Evolutionary conservation across 768 basidiomycete species (phyloP).

Genomic region (Astraeus odoratus): DNA sequence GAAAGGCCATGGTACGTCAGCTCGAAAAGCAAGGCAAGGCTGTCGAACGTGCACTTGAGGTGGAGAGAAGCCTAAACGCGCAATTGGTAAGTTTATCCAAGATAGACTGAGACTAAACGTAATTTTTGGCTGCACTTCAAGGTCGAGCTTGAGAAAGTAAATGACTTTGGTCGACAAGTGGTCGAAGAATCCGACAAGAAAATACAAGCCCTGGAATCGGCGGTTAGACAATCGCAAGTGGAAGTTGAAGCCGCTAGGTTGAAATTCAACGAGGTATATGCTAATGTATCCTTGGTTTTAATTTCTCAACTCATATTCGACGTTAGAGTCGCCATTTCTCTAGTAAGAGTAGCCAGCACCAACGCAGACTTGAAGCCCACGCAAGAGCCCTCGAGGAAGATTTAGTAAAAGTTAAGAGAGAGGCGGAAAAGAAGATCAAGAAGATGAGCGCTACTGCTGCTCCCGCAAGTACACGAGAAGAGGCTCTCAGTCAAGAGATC

Average conservation of each 20-base stretch:
- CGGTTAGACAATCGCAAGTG: slow-evolving; percentile 27
- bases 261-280: slow-evolving; percentile 34
- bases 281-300: background rate
- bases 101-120: background rate
- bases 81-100: slow-evolving; percentile 50
- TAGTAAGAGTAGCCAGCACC: slow-evolving; percentile 24
- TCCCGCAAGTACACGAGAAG: slow-evolving; percentile 24
- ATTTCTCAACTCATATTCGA: background rate
- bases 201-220: slow-evolving; percentile 25
- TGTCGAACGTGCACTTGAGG: slow-evolving; percentile 58
- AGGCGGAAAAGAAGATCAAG: slow-evolving; percentile 48
- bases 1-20: slow-evolving; percentile 53
- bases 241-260: slow-evolving; percentile 34
- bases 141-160: slow-evolving; percentile 40
- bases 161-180: slow-evolving; percentile 25
- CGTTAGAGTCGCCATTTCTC: slow-evolving; percentile 25
- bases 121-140: slow-evolving; percentile 18
- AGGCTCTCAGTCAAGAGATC: slow-evolving; percentile 41
- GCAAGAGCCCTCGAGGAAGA: slow-evolving; percentile 37
- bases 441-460: slow-evolving; percentile 29
- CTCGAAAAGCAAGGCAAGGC: slow-evolving; percentile 55
- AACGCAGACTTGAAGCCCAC: slow-evolving; percentile 16
- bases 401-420: slow-evolving; percentile 39
- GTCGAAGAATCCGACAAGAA: slow-evolving; percentile 22
- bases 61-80: slow-evolving; percentile 49